Evolutionary conservation across 345 rosid species (phyloP), one percentile per base, ranked within the genome.

Genomic region (Rhodomyrtus tomentosa): DNA sequence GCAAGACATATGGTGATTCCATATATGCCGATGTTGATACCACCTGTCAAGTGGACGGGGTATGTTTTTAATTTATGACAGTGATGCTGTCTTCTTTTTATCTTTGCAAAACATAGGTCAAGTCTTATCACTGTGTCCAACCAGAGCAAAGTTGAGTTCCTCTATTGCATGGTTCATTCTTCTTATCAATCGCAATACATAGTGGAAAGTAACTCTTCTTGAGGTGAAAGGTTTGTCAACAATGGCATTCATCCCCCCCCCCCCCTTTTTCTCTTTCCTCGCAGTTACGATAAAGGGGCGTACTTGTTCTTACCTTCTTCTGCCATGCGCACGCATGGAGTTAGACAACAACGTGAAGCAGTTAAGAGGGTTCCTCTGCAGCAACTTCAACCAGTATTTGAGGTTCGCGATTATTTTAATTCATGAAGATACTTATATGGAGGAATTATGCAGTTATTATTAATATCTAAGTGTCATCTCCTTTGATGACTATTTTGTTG

Each of bases 11-110:
- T 95, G 93, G 98, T 97, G 88, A 93, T 97, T 85, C 98, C 99
- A 86, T 96, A 95, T 88, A 96, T 96, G 98, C 99, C 99, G 89
- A 97, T 97, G 99, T 87, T 97, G 95, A 93, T 97, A 84, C 99
- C 98, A 50, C 99, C 99, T 40, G 92, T 94, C 89, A 93, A 92
- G 85, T 97, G 99, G 99, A 92, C 94, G 51, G 93, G 98, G 99
- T 97, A 95, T 85, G 87, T 50, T 84, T 85, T 38, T 51, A 81
- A 83, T 81, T 85, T 85, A 72, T 55, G 86, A 29, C 40, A 62
- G 21, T 62, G 74, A 62, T 62, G 24, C 55, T 50, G 83, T 81
- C 83, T 51, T 27, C 51, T 50, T 50, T 81, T 50, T 18, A 50
- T 15, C 55, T 81, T 81, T 81, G 83, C 56, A 50, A 62, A 29